phyloP scores from a whole-genome alignment of 2,329 filamentous ascomycete genomes.

The Cordyceps fumosorosea region DNA sequence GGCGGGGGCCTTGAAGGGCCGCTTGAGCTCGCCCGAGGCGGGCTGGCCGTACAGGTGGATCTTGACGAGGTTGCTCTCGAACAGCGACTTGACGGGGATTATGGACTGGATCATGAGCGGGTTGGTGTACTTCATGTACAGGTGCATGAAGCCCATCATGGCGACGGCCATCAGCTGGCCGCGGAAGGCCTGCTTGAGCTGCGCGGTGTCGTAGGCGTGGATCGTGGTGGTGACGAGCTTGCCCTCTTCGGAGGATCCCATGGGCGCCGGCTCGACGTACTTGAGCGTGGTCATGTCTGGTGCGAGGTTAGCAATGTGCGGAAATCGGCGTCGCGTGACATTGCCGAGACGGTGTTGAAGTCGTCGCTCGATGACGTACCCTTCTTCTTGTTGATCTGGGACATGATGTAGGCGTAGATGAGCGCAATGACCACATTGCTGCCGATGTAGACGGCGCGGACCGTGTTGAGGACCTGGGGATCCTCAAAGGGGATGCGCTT shows the following conservation, averaged over 20 bases:
- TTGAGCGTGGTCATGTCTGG: slow-evolving; percentile 94
- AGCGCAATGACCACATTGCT: slow-evolving; percentile 76
- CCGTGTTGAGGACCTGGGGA: slow-evolving; percentile 51
- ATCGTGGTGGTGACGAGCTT: slow-evolving; percentile 96
- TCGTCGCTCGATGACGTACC: slow-evolving; percentile 46
- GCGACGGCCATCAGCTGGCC: slow-evolving; percentile 89
- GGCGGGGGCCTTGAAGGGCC: slow-evolving; percentile 83
- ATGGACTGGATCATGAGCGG: slow-evolving; percentile 97
- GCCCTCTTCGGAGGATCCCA: slow-evolving; percentile 89
- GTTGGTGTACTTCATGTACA: slow-evolving; percentile 99
- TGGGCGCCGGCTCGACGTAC: slow-evolving; percentile 91
- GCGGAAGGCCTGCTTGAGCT: slow-evolving; percentile 81
- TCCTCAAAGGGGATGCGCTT: slow-evolving; percentile 95
- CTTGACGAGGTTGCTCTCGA: slow-evolving; percentile 95
- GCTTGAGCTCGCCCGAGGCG: slow-evolving; percentile 83
- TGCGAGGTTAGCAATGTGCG: background rate
- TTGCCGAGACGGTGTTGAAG: background rate
- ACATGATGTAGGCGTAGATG: slow-evolving; percentile 80
- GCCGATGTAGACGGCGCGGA: slow-evolving; percentile 47
- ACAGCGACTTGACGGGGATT: slow-evolving; percentile 90
- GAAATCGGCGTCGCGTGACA: background rate
- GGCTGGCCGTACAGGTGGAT: slow-evolving; percentile 86
- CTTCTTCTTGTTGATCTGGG: slow-evolving; percentile 91
- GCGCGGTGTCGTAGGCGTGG: slow-evolving; percentile 85
- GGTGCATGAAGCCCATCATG: slow-evolving; percentile 98